Evolutionary conservation across 176 grass and related monocot species (phyloP), one percentile per base, ranked within the genome.

Genomic region (Lolium rigidum): DNA sequence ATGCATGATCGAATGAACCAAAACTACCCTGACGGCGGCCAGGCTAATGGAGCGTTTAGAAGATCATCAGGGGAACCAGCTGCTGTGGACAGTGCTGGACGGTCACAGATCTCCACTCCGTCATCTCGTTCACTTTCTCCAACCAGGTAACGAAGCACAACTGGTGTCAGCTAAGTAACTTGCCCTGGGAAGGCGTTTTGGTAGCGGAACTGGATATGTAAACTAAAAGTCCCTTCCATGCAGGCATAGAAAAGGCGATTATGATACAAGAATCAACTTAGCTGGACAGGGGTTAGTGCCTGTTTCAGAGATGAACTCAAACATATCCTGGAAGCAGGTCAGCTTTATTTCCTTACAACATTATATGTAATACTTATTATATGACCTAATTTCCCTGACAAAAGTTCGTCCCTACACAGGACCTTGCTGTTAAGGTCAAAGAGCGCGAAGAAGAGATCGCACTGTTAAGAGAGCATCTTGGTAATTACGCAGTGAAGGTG

Each of bases 121-220:
- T 98, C 92, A 20, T 94, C 93, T 66, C 89, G 82, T 24, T 95
- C 96, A 39, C 28, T 92, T 84, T 98, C 96, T 88, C 96, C 96
- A 24, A 85, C 87, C 60, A 95, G 90, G 96, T 94, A 90, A 55
- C 15, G 81, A 62, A 11, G 22, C 44, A 35, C 72, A 73, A 7
- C 57, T n/a, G 39, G 69, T 89, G 76, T 11, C 2, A 2, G 22
- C 60, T 64, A 26, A 63, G 4, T 11, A 74, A 3, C 86, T 18
- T 82, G 58, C 52, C 63, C 13, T 81, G 26, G 12, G 18, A 85
- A 50, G 59, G 3, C 17, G 10, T 77, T 81, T 84, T 81, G 50
- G 16, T 58, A 77, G 25, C 24, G 77, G 6, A 55, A 68, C 20
- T 50, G 5, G 10, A 24, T 77, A 31, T 77, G 22, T 66, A 79